Conservation (phyloP, 169 alveolate species). For the Fabrea salina region DNA sequence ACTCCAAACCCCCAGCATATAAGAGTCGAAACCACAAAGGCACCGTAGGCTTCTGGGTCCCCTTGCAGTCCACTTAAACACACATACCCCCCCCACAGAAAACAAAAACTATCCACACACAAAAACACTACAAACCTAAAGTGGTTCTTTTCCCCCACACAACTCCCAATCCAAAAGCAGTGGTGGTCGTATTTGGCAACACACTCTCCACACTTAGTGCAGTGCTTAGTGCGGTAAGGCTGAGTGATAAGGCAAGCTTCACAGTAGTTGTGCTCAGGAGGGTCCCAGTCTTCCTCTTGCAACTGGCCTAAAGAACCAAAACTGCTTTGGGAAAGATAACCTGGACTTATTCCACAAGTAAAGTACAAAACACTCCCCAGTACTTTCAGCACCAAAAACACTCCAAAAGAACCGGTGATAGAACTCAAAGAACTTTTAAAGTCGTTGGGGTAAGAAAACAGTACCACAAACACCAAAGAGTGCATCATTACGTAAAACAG, state of each 20-base stretch:
- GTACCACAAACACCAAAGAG: not conserved
- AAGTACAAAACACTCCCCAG: not conserved
- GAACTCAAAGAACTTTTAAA: not conserved
- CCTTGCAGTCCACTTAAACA: not conserved
- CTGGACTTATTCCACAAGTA: not conserved
- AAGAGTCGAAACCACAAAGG: constrained; percentile 8
- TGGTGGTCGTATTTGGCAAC: constrained; percentile 73
- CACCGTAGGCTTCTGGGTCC: not conserved
- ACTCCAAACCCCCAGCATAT: constrained; percentile 21
- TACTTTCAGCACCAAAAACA: constrained; percentile 8
- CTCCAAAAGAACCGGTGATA: not conserved
- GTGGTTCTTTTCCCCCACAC: constrained; percentile 79
- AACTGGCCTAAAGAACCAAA: too few relatives aligned
- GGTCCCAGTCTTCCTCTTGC: not conserved
- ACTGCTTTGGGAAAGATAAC: not conserved
- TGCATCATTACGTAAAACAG: not conserved
- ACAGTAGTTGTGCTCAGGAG: constrained; percentile 21
- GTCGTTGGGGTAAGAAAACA: not conserved
- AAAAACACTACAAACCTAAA: not conserved
- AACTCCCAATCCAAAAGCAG: constrained; percentile 72
- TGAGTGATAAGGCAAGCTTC: constrained; percentile 13
- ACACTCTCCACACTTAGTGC: constrained; percentile 66
- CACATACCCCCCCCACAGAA: not conserved
- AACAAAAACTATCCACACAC: not conserved
- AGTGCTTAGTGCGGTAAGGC: constrained; percentile 61